Evolutionary conservation across 257 asterid genomes (phyloP).

Genomic region (Solanum arcanum): DNA sequence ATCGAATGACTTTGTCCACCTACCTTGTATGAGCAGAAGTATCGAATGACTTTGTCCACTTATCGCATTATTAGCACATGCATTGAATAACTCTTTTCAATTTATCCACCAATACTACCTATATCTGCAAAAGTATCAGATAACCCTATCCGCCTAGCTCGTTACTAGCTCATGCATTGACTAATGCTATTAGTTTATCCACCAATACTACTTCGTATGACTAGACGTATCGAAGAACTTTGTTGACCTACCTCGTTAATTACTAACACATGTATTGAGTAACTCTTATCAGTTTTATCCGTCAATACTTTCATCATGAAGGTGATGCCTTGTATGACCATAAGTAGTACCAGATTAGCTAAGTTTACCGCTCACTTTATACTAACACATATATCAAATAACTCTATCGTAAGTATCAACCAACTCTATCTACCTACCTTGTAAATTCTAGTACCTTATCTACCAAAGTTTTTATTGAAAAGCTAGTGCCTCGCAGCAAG

Average conservation of each 20-base stretch:
- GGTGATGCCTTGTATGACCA: neutral
- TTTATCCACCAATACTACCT: neutral
- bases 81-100: neutral
- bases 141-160: neutral
- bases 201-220: neutral
- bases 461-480: neutral
- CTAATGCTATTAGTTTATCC: neutral
- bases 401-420: neutral
- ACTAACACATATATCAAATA: neutral
- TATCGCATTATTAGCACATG: neutral
- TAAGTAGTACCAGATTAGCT: neutral
- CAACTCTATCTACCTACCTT: neutral
- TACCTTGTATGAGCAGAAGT: neutral
- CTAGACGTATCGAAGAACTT: neutral
- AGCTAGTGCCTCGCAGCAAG: no score
- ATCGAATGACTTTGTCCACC: neutral
- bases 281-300: neutral
- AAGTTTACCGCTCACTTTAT: neutral
- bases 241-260: neutral
- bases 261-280: neutral
- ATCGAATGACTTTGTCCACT: neutral
- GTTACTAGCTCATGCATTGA: neutral
- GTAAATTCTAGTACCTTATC: no score
- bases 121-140: neutral
- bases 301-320: no score